Percentiles rank a stretch among this genome's conserved stretches.
Evolutionary conservation across 345 rosid genomes (phyloP).

Genomic region (Rhodomyrtus tomentosa): DNA sequence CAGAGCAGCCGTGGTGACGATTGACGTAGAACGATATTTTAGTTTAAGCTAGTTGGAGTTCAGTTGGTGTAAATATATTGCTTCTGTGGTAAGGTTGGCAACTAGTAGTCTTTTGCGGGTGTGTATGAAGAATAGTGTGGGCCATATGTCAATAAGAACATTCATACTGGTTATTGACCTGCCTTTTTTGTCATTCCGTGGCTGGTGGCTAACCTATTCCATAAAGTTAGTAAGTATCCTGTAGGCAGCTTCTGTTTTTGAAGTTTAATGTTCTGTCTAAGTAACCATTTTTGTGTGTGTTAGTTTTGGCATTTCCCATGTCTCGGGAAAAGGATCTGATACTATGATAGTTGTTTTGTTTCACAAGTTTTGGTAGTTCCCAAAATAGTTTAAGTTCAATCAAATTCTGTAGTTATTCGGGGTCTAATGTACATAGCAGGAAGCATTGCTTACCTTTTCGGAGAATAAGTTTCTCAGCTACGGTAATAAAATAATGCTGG

Average conservation of each 20-base stretch:
- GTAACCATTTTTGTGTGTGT: background rate
- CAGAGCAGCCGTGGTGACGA: background rate
- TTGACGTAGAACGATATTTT: background rate
- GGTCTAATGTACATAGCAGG: background rate
- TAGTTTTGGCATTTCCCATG: background rate
- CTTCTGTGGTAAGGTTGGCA: background rate
- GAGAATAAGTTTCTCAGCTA: background rate
- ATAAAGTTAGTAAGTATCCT: background rate
- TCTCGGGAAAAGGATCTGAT: background rate
- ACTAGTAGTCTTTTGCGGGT: background rate
- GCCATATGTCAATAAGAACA: background rate
- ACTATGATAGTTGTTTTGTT: background rate
- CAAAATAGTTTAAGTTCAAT: background rate
- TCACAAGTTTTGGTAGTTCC: background rate
- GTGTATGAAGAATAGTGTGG: background rate
- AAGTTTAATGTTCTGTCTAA: background rate
- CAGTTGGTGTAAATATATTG: background rate
- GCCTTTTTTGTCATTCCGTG: background rate
- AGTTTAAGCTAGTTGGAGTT: background rate
- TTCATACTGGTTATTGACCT: background rate
- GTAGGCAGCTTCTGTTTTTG: background rate
- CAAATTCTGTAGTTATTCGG: background rate
- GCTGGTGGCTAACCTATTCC: background rate
- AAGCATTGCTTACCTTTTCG: background rate
- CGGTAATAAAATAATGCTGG: background rate